phyloP scores from a whole-genome alignment of 75 land plant genomes.

The Sequoia sempervirens region DNA sequence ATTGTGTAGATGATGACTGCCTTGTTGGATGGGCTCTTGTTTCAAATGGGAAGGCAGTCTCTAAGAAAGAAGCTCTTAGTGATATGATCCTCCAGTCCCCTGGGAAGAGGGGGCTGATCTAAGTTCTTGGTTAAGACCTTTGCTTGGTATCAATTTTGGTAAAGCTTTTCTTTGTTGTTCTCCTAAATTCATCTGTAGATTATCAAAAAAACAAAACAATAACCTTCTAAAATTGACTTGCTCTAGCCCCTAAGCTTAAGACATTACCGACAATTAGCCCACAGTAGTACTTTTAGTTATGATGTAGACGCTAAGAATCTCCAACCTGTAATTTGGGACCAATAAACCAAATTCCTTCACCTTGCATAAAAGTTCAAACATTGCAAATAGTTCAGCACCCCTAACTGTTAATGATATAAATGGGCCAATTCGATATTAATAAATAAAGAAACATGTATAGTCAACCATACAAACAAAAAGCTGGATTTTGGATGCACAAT shows the following conservation, averaged over 20 bases:
- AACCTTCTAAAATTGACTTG: not conserved
- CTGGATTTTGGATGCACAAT: not conserved
- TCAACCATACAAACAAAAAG: not conserved
- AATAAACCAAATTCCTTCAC: not conserved
- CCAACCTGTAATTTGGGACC: not conserved
- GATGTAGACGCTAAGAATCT: not conserved
- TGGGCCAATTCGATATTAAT: not conserved
- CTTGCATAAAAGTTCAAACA: not conserved
- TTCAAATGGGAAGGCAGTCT: too few relatives aligned
- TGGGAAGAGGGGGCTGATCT: too few relatives aligned
- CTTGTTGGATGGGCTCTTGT: too few relatives aligned
- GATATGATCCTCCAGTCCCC: too few relatives aligned
- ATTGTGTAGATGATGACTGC: too few relatives aligned
- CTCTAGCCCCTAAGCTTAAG: not conserved
- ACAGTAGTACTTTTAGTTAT: not conserved
- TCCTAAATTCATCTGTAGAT: too few relatives aligned
- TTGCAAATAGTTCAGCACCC: not conserved
- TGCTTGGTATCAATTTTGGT: too few relatives aligned
- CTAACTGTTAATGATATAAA: not conserved
- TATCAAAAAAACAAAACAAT: too few relatives aligned
- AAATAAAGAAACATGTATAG: not conserved
- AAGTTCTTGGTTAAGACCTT: too few relatives aligned
- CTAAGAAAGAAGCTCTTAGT: too few relatives aligned
- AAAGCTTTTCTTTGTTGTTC: too few relatives aligned
- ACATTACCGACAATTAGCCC: not conserved